These are phyloP conservation scores for Orbilia brochopaga DNA, from an alignment of 2,329 filamentous ascomycete species.

Conservation along the genomic window DNA sequence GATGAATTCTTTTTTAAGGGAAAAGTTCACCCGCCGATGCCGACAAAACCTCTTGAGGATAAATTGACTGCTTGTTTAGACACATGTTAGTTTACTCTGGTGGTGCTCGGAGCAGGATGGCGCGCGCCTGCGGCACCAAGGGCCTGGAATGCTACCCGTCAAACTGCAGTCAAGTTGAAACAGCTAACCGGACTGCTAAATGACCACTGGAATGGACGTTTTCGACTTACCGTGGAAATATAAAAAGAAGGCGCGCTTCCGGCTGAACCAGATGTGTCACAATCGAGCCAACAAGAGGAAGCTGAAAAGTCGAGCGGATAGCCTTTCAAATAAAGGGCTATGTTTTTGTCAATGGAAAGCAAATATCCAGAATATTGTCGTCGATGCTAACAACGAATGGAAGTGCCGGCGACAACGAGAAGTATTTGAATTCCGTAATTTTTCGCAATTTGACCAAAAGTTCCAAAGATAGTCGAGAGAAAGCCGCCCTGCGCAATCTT, in stretches of 20 bases:
- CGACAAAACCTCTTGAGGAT: slow-evolving; percentile 43
- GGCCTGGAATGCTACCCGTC: slow-evolving; percentile 34
- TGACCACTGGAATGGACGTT: slow-evolving; percentile 10
- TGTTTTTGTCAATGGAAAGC: slow-evolving; percentile 10
- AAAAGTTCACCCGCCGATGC: slow-evolving; percentile 50
- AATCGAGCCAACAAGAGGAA: neutral
- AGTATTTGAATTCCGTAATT: slow-evolving; percentile 9
- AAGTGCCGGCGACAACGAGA: slow-evolving; percentile 26
- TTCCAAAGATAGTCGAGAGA: slow-evolving; percentile 34
- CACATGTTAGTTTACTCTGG: slow-evolving; percentile 36
- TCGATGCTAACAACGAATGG: slow-evolving; percentile 15
- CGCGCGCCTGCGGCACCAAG: slow-evolving; percentile 30
- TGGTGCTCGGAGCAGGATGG: slow-evolving; percentile 10
- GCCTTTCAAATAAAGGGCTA: neutral
- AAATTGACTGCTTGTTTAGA: slow-evolving; percentile 41
- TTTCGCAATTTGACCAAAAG: slow-evolving; percentile 6
- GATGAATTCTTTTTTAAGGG: slow-evolving; percentile 37
- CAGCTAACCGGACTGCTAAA: slow-evolving; percentile 13
- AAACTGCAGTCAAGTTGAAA: slow-evolving; percentile 27
- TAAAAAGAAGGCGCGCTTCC: slow-evolving; percentile 22
- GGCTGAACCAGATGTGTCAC: slow-evolving; percentile 18
- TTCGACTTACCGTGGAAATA: slow-evolving; percentile 33
- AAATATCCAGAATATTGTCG: slow-evolving; percentile 9
- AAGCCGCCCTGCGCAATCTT: slow-evolving; percentile 33
- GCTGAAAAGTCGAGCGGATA: neutral